Conservation (phyloP, 192 early-diverging fungal species). For the Umbelopsis sp. region DNA sequence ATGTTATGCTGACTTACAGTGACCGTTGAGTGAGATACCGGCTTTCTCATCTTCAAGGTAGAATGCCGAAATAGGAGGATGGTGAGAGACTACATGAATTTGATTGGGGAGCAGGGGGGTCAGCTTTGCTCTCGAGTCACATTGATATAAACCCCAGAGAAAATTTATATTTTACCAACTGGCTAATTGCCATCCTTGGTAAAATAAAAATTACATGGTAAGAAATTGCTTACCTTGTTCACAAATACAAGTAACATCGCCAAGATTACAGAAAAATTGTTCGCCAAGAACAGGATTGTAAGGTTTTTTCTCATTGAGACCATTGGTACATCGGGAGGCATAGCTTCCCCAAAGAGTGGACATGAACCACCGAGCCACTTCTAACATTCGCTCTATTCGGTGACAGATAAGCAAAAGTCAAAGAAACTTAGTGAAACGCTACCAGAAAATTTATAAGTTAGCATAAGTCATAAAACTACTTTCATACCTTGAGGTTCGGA, state of each 20-base stretch:
- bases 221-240: conserved; percentile 52
- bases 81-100: conserved; percentile 58
- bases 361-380: conserved; percentile 76
- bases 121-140: background rate
- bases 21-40: conserved; percentile 68
- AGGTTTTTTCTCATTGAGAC: conserved; percentile 77
- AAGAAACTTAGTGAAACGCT: no score
- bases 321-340: conserved; percentile 65
- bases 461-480: background rate
- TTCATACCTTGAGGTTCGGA: conserved; percentile 37
- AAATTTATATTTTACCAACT: background rate
- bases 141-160: background rate
- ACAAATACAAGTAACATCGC: conserved; percentile 57
- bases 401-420: background rate
- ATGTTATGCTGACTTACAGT: conserved; percentile 38
- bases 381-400: conserved; percentile 66
- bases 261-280: conserved; percentile 62
- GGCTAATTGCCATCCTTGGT: background rate
- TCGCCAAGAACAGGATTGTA: conserved; percentile 68
- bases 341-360: conserved; percentile 82
- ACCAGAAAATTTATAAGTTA: background rate
- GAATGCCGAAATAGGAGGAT: conserved; percentile 72
- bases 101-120: background rate
- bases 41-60: conserved; percentile 67
- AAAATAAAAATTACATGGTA: conserved; percentile 3